Percentiles rank a stretch among this genome's conserved stretches.
phyloP scores from a whole-genome alignment of 176 grass and related monocot species.

The Typha latifolia region DNA sequence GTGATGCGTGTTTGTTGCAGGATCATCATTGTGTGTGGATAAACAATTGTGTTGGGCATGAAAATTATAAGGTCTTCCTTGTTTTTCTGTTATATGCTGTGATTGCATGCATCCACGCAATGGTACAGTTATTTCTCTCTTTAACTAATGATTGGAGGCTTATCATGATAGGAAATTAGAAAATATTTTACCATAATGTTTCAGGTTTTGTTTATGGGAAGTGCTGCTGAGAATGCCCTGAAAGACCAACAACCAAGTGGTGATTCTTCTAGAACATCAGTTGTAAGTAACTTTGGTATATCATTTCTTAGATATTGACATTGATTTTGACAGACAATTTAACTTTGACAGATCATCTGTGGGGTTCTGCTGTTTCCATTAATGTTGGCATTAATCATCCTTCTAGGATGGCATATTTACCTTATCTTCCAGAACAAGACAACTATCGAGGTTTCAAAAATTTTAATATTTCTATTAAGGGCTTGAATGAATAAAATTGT shows the following conservation, averaged over 20 bases:
- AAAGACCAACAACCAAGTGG: constrained; percentile 44
- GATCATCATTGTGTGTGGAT: constrained; percentile 98
- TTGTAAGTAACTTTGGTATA: constrained; percentile 38
- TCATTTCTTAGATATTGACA: background rate
- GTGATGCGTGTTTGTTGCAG: constrained; percentile 28
- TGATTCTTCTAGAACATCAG: constrained; percentile 77
- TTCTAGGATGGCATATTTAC: constrained; percentile 88
- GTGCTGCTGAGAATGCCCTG: constrained; percentile 35
- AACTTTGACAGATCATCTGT: constrained; percentile 60
- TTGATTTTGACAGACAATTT: constrained; percentile 3
- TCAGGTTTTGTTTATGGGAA: constrained; percentile 64
- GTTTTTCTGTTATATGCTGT: constrained; percentile 75
- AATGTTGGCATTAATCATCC: constrained; percentile 42
- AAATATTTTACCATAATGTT: constrained; percentile 33
- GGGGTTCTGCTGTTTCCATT: constrained; percentile 60
- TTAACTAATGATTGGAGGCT: background rate
- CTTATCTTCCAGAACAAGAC: constrained; percentile 98
- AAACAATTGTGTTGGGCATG: constrained; percentile 93
- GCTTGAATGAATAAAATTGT: too few relatives aligned
- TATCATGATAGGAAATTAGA: constrained; percentile 8
- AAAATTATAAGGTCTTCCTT: constrained; percentile 84
- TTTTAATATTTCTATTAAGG: constrained; percentile 2
- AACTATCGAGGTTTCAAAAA: constrained; percentile 77
- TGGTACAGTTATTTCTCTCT: constrained; percentile 26
- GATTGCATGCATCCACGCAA: constrained; percentile 72